Conservation (phyloP, 257 asterid genomes). For the Verbena officinalis region DNA sequence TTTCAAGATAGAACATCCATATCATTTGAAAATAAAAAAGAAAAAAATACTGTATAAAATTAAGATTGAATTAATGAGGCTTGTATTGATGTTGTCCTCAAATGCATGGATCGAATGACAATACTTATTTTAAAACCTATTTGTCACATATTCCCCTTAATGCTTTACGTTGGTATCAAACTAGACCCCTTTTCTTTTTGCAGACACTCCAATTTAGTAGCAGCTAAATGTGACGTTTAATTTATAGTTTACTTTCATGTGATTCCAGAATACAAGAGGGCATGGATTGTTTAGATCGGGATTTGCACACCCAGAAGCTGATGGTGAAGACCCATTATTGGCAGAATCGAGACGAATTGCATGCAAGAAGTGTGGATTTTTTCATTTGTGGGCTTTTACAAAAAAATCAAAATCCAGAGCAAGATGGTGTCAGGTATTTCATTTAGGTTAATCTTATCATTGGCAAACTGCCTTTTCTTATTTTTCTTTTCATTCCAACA, state of each 20-base stretch:
- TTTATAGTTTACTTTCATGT: constrained; percentile 20
- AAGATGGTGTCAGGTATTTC: constrained; percentile 97
- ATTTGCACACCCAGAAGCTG: constrained; percentile 55
- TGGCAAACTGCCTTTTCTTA: too few species aligned
- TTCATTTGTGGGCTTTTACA: constrained; percentile 78
- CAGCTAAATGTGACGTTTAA: constrained; percentile 7
- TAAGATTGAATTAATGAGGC: not conserved
- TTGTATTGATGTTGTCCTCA: not conserved
- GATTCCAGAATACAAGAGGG: constrained; percentile 65
- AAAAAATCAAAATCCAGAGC: constrained; percentile 81
- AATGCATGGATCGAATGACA: not conserved
- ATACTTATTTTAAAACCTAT: not conserved
- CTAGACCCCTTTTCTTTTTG: not conserved
- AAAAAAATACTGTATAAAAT: not conserved
- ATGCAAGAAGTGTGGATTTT: constrained; percentile 83
- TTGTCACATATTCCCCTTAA: not conserved
- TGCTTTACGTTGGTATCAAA: not conserved
- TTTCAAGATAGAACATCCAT: constrained; percentile 11
- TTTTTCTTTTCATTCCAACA: constrained; percentile 1
- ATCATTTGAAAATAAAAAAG: not conserved
- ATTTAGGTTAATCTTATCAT: too few species aligned
- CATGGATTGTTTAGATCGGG: constrained; percentile 54
- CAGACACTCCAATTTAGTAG: not conserved
- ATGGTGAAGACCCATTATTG: constrained; percentile 45
- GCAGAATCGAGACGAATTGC: constrained; percentile 75